Evolutionary conservation across 2,329 filamentous ascomycete species (phyloP).

Genomic region (Fusarium sp.): DNA sequence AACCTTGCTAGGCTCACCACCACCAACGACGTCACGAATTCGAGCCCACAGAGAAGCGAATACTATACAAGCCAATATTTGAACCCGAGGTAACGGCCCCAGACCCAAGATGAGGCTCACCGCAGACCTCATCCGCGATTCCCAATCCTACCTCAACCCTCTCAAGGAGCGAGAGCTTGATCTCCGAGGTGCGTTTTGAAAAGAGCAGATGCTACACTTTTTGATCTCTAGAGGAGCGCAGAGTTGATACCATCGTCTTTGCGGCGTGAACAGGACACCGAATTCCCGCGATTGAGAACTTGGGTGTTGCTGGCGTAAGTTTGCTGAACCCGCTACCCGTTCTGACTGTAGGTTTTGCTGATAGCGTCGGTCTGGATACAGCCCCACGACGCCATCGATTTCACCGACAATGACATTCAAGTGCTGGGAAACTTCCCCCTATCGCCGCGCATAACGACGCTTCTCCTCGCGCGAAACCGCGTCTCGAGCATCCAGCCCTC

Average conservation of each 20-base stretch:
- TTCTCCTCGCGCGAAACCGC: slow-evolving; percentile 90
- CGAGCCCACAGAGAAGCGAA: not conserved
- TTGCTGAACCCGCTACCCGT: slow-evolving; percentile 4
- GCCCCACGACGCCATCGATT: slow-evolving; percentile 96
- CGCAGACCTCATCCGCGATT: slow-evolving; percentile 90
- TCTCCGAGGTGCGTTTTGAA: slow-evolving; percentile 95
- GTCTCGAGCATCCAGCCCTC: slow-evolving; percentile 81
- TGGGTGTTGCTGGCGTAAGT: slow-evolving; percentile 91
- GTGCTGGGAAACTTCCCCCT: slow-evolving; percentile 91
- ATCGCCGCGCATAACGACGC: slow-evolving; percentile 84
- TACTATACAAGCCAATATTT: not conserved
- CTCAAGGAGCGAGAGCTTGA: slow-evolving; percentile 99
- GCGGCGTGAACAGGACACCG: slow-evolving; percentile 83
- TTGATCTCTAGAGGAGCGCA: slow-evolving; percentile 62
- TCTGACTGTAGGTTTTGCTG: slow-evolving; percentile 7
- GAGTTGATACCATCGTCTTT: slow-evolving; percentile 77
- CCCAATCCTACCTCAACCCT: slow-evolving; percentile 97
- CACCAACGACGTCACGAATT: slow-evolving; percentile 1
- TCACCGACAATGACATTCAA: slow-evolving; percentile 97
- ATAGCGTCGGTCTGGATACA: slow-evolving; percentile 49
- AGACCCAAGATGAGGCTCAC: slow-evolving; percentile 84
- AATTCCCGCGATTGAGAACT: slow-evolving; percentile 96
- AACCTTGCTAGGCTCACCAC: slow-evolving; percentile 7
- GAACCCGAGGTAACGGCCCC: slow-evolving; percentile 40
- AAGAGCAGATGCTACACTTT: slow-evolving; percentile 96